phyloP scores from a whole-genome alignment of 2,329 filamentous ascomycete genomes.

The Cladosporium austrohemisphaericum region DNA sequence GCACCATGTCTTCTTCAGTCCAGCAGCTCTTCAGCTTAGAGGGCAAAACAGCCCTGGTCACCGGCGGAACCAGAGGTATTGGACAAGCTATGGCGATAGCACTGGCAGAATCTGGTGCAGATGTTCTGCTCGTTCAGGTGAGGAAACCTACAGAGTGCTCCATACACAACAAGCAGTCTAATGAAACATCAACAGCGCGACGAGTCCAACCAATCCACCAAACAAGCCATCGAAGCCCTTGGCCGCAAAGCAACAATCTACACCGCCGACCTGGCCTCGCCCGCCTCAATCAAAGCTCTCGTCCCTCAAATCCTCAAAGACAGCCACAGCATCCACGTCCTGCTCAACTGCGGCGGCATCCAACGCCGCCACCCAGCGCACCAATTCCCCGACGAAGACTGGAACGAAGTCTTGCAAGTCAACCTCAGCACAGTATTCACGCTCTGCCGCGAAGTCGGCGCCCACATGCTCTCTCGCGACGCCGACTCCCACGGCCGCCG shows the following conservation, averaged over 20 bases:
- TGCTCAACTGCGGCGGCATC: conserved; percentile 31
- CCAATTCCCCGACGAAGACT: conserved; percentile 30
- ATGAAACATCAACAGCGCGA: conserved; percentile 45
- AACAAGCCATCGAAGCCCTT: conserved; percentile 59
- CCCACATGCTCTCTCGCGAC: conserved; percentile 24
- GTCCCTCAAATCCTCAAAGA: conserved; percentile 42
- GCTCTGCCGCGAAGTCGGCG: conserved; percentile 53
- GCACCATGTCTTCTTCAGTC: conserved; percentile 25
- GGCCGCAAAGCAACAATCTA: conserved; percentile 66
- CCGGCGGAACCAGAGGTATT: conserved; percentile 49
- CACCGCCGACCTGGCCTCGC: conserved; percentile 63
- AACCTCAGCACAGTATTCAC: conserved; percentile 66
- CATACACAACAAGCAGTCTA: neutral
- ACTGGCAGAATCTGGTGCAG: conserved; percentile 49
- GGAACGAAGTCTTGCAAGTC: conserved; percentile 26
- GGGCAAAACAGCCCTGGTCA: conserved; percentile 49
- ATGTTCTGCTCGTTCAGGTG: conserved; percentile 50
- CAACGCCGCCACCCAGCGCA: conserved; percentile 27
- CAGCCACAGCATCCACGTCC: conserved; percentile 25
- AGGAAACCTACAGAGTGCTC: neutral
- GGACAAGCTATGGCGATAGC: conserved; percentile 50
- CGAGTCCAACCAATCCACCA: conserved; percentile 54
- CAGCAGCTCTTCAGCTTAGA: conserved; percentile 48
- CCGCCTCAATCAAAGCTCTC: conserved; percentile 58
- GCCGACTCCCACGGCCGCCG: conserved; percentile 23